phyloP scores from a whole-genome alignment of 805 yeast genomes.

The Kregervanrija pseudodelftensis region DNA sequence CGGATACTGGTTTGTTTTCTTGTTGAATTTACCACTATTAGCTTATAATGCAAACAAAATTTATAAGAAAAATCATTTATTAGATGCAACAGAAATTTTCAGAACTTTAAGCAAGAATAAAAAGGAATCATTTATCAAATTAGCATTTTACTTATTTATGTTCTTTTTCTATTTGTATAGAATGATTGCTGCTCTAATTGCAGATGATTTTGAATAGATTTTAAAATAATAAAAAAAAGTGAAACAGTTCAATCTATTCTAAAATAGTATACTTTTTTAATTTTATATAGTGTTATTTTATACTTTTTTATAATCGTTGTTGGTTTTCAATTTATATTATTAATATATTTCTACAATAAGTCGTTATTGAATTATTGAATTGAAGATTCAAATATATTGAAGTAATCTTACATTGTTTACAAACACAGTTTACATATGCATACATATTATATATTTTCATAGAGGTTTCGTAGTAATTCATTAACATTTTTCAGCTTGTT shows the following conservation, averaged over 20 bases:
- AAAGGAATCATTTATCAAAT: conserved; percentile 82
- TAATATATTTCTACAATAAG: too few relatives aligned
- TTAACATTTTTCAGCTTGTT: conserved; percentile 24
- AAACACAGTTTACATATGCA: too few relatives aligned
- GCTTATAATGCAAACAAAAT: conserved; percentile 81
- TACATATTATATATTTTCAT: not conserved
- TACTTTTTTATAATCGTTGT: too few relatives aligned
- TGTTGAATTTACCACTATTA: conserved; percentile 74
- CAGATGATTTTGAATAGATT: conserved; percentile 37
- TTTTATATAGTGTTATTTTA: too few relatives aligned
- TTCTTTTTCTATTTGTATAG: conserved; percentile 94
- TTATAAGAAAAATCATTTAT: conserved; percentile 69
- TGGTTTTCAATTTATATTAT: too few relatives aligned
- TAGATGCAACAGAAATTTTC: conserved; percentile 97
- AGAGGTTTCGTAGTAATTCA: conserved; percentile 13
- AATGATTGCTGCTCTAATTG: conserved; percentile 89
- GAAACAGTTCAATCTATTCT: too few relatives aligned
- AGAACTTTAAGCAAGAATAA: conserved; percentile 90
- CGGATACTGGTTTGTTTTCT: conserved; percentile 88
- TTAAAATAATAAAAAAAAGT: too few relatives aligned
- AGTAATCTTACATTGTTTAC: too few relatives aligned
- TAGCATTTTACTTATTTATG: conserved; percentile 84
- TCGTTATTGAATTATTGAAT: too few relatives aligned
- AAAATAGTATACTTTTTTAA: too few relatives aligned
- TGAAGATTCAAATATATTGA: too few relatives aligned